These are phyloP conservation scores for Rhynchosporium agropyri DNA, from an alignment of 2,329 filamentous ascomycete species.

Conservation along the genomic window DNA sequence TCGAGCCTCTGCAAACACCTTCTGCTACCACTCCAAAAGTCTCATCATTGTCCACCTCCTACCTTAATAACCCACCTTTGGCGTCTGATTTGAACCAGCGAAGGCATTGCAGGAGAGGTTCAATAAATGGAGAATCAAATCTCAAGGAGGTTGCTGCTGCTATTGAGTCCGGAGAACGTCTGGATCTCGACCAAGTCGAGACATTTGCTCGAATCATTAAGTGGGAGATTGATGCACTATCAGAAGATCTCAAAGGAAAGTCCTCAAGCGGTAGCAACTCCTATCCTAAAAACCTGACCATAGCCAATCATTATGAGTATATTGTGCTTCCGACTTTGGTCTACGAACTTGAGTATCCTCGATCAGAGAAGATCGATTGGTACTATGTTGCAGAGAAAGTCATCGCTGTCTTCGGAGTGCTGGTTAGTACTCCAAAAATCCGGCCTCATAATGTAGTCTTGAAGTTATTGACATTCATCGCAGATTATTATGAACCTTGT, in stretches of 20 bases:
- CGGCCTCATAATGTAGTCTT: neutral
- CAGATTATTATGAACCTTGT: constrained; percentile 74
- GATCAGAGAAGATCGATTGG: constrained; percentile 72
- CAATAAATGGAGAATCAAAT: constrained; percentile 45
- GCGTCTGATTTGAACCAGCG: constrained; percentile 48
- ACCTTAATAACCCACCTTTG: constrained; percentile 49
- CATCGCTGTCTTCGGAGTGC: constrained; percentile 69
- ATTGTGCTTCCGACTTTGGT: constrained; percentile 75
- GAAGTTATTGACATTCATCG: neutral
- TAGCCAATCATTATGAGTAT: constrained; percentile 70
- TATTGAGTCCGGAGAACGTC: constrained; percentile 61
- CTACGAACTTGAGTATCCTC: constrained; percentile 78
- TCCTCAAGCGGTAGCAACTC: constrained; percentile 52
- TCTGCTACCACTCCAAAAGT: constrained; percentile 48
- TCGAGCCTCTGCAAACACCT: constrained; percentile 51
- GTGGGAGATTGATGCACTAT: constrained; percentile 63
- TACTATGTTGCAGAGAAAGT: constrained; percentile 73
- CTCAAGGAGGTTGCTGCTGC: constrained; percentile 63
- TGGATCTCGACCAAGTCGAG: constrained; percentile 63
- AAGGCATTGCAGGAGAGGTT: constrained; percentile 43
- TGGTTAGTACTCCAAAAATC: constrained; percentile 45
- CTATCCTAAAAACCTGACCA: constrained; percentile 72
- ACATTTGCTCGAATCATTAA: constrained; percentile 68
- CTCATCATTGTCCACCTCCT: constrained; percentile 50
- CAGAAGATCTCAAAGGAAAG: constrained; percentile 60